These are phyloP conservation scores for Tetrapisispora fleetii DNA, from an alignment of 805 yeast species.

Conservation along the genomic window DNA sequence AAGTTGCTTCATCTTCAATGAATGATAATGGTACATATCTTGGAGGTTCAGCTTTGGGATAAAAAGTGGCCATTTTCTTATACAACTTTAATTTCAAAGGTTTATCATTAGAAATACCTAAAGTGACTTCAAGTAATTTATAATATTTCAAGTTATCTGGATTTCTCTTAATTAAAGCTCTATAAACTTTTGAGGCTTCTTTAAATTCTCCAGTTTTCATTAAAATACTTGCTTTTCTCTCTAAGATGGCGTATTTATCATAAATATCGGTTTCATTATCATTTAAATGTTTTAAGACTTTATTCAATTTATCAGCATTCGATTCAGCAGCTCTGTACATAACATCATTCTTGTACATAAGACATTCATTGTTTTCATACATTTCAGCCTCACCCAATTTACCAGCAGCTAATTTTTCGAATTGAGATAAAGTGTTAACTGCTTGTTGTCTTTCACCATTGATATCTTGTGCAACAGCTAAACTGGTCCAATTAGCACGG, in stretches of 20 bases:
- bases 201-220: slow-evolving; percentile 44
- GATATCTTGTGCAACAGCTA: slow-evolving; percentile 78
- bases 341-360: slow-evolving; percentile 60
- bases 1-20: slow-evolving; percentile 41
- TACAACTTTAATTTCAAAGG: slow-evolving; percentile 51
- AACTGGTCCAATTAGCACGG: slow-evolving; percentile 83
- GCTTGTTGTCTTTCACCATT: slow-evolving; percentile 59
- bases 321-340: slow-evolving; percentile 52
- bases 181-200: slow-evolving; percentile 61
- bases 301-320: slow-evolving; percentile 32
- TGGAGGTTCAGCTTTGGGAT: slow-evolving; percentile 80
- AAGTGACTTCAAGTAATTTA: slow-evolving; percentile 50
- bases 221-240: slow-evolving; percentile 56
- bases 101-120: slow-evolving; percentile 39
- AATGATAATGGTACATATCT: slow-evolving; percentile 69
- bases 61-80: slow-evolving; percentile 52
- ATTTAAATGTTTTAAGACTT: slow-evolving; percentile 53
- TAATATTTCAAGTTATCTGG: slow-evolving; percentile 72
- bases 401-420: slow-evolving; percentile 65
- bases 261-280: slow-evolving; percentile 42
- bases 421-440: slow-evolving; percentile 58
- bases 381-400: slow-evolving; percentile 56
- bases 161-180: slow-evolving; percentile 68
- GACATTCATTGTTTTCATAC: slow-evolving; percentile 74
- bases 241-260: slow-evolving; percentile 55